These are phyloP conservation scores for Ophiocordyceps polyrhachis-furcata DNA, from an alignment of 2,329 filamentous ascomycete species.

Conservation along the genomic window DNA sequence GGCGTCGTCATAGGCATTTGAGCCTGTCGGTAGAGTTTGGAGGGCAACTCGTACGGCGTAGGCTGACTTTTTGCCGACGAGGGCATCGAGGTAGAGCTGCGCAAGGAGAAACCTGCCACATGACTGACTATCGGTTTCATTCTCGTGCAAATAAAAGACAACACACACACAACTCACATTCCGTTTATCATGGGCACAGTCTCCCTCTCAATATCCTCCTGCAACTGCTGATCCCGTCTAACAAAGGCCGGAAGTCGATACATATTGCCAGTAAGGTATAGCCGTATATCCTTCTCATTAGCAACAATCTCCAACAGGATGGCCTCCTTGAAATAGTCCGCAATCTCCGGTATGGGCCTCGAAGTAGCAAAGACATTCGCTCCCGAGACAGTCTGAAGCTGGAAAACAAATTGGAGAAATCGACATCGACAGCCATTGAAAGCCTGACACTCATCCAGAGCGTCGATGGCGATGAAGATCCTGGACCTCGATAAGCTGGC, in stretches of 20 bases:
- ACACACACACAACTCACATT: too few species aligned
- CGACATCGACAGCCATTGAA: not conserved
- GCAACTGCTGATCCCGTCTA: not conserved
- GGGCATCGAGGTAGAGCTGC: constrained; percentile 6
- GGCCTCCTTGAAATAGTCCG: not conserved
- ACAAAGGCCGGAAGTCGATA: not conserved
- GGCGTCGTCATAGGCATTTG: constrained; percentile 14
- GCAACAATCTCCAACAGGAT: constrained; percentile 3
- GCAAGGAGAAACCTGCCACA: constrained; percentile 8
- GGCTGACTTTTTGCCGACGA: constrained; percentile 6
- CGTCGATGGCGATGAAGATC: constrained; percentile 7
- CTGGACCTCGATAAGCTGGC: not conserved
- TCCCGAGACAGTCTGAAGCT: not conserved
- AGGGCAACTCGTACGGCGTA: constrained; percentile 16
- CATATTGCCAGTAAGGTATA: not conserved
- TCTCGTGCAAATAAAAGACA: too few species aligned
- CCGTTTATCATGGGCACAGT: not conserved
- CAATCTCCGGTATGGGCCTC: constrained; percentile 5
- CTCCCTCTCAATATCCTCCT: not conserved
- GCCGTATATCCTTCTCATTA: not conserved
- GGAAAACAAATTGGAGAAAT: not conserved
- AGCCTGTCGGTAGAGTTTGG: constrained; percentile 10
- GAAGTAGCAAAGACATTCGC: constrained; percentile 9
- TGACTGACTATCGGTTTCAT: too few species aligned
- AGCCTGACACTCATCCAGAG: constrained; percentile 8